Conservation (phyloP, 306 rosid species). For the Trifolium pratense region DNA sequence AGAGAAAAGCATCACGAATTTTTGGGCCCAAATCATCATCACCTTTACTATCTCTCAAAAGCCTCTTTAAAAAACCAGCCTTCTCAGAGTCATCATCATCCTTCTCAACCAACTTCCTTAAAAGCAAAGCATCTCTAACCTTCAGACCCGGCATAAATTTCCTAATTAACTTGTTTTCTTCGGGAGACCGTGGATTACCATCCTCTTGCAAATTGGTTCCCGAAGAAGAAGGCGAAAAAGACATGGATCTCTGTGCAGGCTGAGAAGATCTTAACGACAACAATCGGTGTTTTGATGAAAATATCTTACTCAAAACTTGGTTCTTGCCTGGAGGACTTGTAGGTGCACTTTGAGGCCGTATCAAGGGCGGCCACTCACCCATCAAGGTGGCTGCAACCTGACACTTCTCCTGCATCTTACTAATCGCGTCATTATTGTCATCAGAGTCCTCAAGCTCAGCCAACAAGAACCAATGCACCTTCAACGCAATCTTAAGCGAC, state of each 20-base stretch:
- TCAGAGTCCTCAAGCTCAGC: conserved; percentile 93
- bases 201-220: conserved; percentile 67
- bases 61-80: conserved; percentile 89
- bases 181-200: conserved; percentile 59
- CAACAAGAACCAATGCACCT: conserved; percentile 92
- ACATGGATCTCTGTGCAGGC: conserved; percentile 59
- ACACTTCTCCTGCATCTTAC: conserved; percentile 87
- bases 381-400: conserved; percentile 86
- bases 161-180: conserved; percentile 80
- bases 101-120: conserved; percentile 83
- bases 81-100: conserved; percentile 79
- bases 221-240: conserved; percentile 67
- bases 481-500: conserved; percentile 90
- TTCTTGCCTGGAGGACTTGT: conserved; percentile 66
- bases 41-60: conserved; percentile 79
- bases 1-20: conserved; percentile 72
- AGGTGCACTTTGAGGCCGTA: conserved; percentile 54
- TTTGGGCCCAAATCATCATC: conserved; percentile 78
- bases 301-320: conserved; percentile 73
- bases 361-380: conserved; percentile 87
- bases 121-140: conserved; percentile 84
- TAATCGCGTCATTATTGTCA: conserved; percentile 89
- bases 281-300: conserved; percentile 79
- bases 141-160: conserved; percentile 80
- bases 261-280: conserved; percentile 80